A percentile compares a stretch with the other conserved stretches of the same genome.
Evolutionary conservation across 2,329 filamentous ascomycete species (phyloP).

Genomic region (Cephalotrichum gorgonifer): DNA sequence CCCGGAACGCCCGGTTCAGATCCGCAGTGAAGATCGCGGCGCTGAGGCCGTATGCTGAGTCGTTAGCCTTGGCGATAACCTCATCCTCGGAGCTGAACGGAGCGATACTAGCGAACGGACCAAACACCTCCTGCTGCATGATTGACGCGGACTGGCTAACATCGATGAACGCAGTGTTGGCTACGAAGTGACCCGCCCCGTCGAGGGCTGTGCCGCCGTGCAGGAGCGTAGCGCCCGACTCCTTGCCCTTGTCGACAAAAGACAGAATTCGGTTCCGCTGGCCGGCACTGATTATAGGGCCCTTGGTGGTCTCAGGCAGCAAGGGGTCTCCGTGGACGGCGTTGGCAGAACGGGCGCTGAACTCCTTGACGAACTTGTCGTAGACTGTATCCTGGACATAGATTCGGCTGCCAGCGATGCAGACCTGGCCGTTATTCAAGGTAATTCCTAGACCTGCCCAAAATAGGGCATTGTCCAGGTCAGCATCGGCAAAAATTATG

Average conservation of each 20-base stretch:
- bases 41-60: constrained; percentile 27
- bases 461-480: constrained; percentile 70
- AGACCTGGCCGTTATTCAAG: constrained; percentile 91
- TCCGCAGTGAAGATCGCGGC: constrained; percentile 18
- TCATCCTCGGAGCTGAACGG: constrained; percentile 38
- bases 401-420: constrained; percentile 78
- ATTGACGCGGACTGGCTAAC: constrained; percentile 11
- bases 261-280: constrained; percentile 69
- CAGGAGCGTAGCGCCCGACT: constrained; percentile 66
- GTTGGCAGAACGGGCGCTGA: constrained; percentile 60
- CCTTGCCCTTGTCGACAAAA: constrained; percentile 69
- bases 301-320: constrained; percentile 60
- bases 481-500: constrained; percentile 93
- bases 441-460: constrained; percentile 67
- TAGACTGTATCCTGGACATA: constrained; percentile 73
- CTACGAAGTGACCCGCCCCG: constrained; percentile 52
- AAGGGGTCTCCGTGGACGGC: constrained; percentile 73
- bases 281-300: constrained; percentile 75
- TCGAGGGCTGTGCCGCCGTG: constrained; percentile 64
- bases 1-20: constrained; percentile 23
- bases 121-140: constrained; percentile 16
- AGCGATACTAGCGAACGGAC: constrained; percentile 28
- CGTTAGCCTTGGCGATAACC: constrained; percentile 37
- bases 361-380: constrained; percentile 58
- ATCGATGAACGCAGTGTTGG: constrained; percentile 58